Evolutionary conservation across 2,329 filamentous ascomycete genomes (phyloP), one percentile per base, ranked within the genome.

Genomic region (Chrysoporthe austroafricana): DNA sequence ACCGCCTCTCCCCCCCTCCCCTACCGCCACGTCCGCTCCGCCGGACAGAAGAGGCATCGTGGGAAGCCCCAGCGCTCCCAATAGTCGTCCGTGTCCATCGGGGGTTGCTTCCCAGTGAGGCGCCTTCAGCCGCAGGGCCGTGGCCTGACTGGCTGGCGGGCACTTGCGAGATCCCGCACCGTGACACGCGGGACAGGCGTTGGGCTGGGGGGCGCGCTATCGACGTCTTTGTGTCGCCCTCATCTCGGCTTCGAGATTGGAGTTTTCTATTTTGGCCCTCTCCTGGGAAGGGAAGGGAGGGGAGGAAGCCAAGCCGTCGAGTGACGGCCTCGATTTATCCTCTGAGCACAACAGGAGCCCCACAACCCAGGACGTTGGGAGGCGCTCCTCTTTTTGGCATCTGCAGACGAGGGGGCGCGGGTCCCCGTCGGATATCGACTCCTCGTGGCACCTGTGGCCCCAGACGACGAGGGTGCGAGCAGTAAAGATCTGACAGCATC

Each of bases 401-500:
- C 5, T 9, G 36, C 5, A 39, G 36, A 39, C 36, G 36, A 39
- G 44, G 11, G 44, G 44, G 4, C 13, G 7, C 44, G 8, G 13
- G 7, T 13, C 18, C 13, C 14, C 44, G 36, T 57, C 54, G 54
- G 54, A 36, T 16, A 32, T 36, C 34, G 54, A 39, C 54, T 36
- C 32, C 54, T 57, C 44, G 13, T 18, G 44, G 13, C 8, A 14
- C 44, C n/a, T 52, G 2, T n/a, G n/a, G 6, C 48, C 48, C n/a
- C 16, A 48, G 13, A 52, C 26, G 1, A 57, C 14, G 34, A 57
- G 34, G 34, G 32, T 57, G 6, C 54, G 32, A 39, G 34, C 34
- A 57, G 54, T 21, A 60, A 60, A 58, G 56, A 58, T 58, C 32
- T 58, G 34, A 58, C 56, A 54, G 6, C 9, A 3, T 21, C 48